Percentiles rank a stretch among this genome's conserved stretches.
These are phyloP conservation scores for Thelonectria olida DNA, from an alignment of 2,329 filamentous ascomycete genomes.

Conservation along the genomic window DNA sequence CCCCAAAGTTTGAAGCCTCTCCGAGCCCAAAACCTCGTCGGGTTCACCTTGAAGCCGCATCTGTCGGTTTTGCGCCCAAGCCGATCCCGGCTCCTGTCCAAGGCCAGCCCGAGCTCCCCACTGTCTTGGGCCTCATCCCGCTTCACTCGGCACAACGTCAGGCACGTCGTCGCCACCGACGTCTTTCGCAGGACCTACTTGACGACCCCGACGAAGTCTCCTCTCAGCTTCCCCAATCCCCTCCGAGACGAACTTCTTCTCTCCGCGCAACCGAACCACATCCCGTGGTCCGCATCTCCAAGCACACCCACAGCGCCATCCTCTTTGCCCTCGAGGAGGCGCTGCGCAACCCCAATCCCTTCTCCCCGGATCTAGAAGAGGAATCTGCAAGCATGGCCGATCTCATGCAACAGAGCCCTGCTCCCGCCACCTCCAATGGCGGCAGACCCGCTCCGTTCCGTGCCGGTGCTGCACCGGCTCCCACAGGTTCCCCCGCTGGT, in stretches of 20 bases:
- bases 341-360: slow-evolving; percentile 80
- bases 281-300: slow-evolving; percentile 74
- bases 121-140: slow-evolving; percentile 40
- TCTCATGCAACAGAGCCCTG: slow-evolving; percentile 67
- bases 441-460: slow-evolving; percentile 57
- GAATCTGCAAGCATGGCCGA: slow-evolving; percentile 95
- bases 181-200: slow-evolving; percentile 60
- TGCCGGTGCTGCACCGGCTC: slow-evolving; percentile 58
- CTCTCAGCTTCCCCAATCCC: slow-evolving; percentile 42
- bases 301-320: slow-evolving; percentile 87
- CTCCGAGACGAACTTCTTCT: slow-evolving; percentile 38
- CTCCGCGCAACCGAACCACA: slow-evolving; percentile 51
- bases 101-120: slow-evolving; percentile 36
- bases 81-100: slow-evolving; percentile 38
- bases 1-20: slow-evolving; percentile 59
- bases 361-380: slow-evolving; percentile 86
- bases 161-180: slow-evolving; percentile 40
- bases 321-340: slow-evolving; percentile 93
- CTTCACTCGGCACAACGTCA: slow-evolving; percentile 53
- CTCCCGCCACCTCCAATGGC: slow-evolving; percentile 63
- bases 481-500: slow-evolving; percentile 67
- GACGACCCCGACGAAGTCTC: slow-evolving; percentile 55
- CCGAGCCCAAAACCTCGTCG: slow-evolving; percentile 53
- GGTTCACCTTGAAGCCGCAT: slow-evolving; percentile 58
- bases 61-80: slow-evolving; percentile 58